Evolutionary conservation across 805 yeast genomes (phyloP).

Genomic region (Suhomyces sp.): DNA sequence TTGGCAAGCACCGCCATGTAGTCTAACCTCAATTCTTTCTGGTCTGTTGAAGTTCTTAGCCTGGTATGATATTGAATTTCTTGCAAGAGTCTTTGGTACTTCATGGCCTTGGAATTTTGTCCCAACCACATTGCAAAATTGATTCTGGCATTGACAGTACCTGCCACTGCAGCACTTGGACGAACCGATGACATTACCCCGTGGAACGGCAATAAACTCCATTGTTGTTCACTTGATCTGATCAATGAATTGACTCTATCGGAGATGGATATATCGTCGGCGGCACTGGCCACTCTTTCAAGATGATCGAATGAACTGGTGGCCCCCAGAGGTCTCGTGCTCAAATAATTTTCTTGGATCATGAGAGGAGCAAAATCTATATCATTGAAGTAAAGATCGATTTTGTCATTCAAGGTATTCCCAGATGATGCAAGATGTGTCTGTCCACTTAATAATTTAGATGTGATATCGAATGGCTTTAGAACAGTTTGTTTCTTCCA

Average conservation of each 20-base stretch:
- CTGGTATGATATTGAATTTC: conserved; percentile 88
- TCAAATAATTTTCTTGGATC: conserved; percentile 91
- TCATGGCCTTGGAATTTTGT: conserved; percentile 80
- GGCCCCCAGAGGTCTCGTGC: conserved; percentile 55
- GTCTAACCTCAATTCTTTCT: conserved; percentile 69
- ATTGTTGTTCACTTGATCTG: conserved; percentile 87
- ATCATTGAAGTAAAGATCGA: conserved; percentile 89
- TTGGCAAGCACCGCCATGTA: conserved; percentile 67
- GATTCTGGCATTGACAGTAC: conserved; percentile 64
- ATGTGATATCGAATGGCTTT: conserved; percentile 89
- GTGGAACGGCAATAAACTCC: conserved; percentile 92
- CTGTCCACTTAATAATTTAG: conserved; percentile 58
- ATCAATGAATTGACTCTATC: conserved; percentile 81
- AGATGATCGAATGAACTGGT: conserved; percentile 48
- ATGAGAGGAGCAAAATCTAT: conserved; percentile 92
- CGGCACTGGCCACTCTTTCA: conserved; percentile 68
- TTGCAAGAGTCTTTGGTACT: conserved; percentile 74
- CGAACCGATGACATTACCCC: conserved; percentile 81
- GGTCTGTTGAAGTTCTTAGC: conserved; percentile 73
- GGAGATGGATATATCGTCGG: conserved; percentile 81
- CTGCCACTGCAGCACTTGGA: conserved; percentile 76
- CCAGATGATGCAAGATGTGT: conserved; percentile 53
- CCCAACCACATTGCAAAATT: conserved; percentile 88
- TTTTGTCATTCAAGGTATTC: conserved; percentile 73
- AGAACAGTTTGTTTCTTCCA: conserved; percentile 92